These are phyloP conservation scores for Rosellinia necatrix DNA, from an alignment of 2,329 filamentous ascomycete species.

Conservation along the genomic window DNA sequence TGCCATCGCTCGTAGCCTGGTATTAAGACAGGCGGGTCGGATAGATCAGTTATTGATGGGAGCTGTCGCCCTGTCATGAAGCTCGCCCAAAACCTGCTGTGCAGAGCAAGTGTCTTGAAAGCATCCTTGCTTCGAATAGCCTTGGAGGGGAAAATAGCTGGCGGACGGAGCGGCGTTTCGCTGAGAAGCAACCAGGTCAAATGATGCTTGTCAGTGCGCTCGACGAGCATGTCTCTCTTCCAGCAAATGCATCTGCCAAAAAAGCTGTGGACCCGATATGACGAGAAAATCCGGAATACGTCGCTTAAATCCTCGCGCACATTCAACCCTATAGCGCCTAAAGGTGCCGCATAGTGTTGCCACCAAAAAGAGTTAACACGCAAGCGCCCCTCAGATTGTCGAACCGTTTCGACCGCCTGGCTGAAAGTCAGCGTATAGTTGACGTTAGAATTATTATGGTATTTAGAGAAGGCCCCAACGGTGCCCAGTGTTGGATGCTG, in stretches of 20 bases:
- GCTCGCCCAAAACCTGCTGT: slow-evolving; percentile 4
- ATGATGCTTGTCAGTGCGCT: background rate
- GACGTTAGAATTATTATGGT: background rate
- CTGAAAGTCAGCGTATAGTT: background rate
- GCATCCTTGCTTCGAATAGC: background rate
- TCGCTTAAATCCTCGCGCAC: no score
- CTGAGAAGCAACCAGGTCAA: background rate
- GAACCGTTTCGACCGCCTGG: background rate
- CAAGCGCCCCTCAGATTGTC: background rate
- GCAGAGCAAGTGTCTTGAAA: background rate
- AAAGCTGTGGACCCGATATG: background rate
- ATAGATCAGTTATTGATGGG: no score
- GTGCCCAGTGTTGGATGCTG: background rate
- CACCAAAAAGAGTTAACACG: background rate
- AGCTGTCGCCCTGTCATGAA: no score
- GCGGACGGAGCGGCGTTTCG: background rate
- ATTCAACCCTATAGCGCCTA: no score
- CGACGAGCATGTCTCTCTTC: no score
- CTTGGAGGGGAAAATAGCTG: background rate
- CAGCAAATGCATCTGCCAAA: background rate
- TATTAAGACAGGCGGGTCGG: no score
- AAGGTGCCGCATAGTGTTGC: background rate
- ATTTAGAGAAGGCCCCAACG: background rate
- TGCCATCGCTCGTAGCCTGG: no score
- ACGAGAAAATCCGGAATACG: background rate